phyloP scores from a whole-genome alignment of 371 early-diverging fungal species.

The Mortierella sp. region DNA sequence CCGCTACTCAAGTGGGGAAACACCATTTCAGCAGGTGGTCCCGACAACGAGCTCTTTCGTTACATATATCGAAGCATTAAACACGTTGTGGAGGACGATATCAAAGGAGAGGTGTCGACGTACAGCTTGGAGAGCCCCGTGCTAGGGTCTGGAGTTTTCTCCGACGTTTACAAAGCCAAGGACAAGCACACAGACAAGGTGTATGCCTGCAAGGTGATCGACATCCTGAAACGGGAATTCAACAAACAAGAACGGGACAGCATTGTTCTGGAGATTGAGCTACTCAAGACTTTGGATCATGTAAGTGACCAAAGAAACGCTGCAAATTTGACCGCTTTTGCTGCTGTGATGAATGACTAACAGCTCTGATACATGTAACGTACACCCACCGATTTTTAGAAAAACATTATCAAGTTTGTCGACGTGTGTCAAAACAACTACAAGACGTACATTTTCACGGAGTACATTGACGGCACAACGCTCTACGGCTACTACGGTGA shows the following conservation, averaged over 20 bases:
- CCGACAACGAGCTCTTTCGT: slow-evolving; percentile 9
- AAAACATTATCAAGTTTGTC: slow-evolving; percentile 26
- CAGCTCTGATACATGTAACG: neutral
- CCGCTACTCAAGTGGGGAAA: slow-evolving; percentile 10
- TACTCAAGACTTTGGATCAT: slow-evolving; percentile 19
- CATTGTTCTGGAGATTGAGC: slow-evolving; percentile 21
- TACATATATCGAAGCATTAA: slow-evolving; percentile 4
- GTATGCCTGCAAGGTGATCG: slow-evolving; percentile 38
- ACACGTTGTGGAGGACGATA: neutral
- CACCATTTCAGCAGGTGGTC: slow-evolving; percentile 4
- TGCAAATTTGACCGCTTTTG: neutral
- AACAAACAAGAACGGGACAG: slow-evolving; percentile 1
- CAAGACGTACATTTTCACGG: slow-evolving; percentile 33
- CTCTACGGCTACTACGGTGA: neutral
- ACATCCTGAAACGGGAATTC: neutral
- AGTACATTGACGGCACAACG: slow-evolving; percentile 22
- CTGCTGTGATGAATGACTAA: neutral
- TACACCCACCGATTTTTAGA: slow-evolving; percentile 18
- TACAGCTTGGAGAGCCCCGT: slow-evolving; percentile 6
- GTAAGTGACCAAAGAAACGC: slow-evolving; percentile 16
- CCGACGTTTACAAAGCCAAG: slow-evolving; percentile 22
- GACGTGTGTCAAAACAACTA: neutral
- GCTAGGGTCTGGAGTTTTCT: slow-evolving; percentile 15
- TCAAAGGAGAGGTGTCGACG: neutral
- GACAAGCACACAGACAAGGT: neutral